Evolutionary conservation across 768 basidiomycete genomes (phyloP), one percentile per base, ranked within the genome.

Genomic region (Sarcomyxa edulis): DNA sequence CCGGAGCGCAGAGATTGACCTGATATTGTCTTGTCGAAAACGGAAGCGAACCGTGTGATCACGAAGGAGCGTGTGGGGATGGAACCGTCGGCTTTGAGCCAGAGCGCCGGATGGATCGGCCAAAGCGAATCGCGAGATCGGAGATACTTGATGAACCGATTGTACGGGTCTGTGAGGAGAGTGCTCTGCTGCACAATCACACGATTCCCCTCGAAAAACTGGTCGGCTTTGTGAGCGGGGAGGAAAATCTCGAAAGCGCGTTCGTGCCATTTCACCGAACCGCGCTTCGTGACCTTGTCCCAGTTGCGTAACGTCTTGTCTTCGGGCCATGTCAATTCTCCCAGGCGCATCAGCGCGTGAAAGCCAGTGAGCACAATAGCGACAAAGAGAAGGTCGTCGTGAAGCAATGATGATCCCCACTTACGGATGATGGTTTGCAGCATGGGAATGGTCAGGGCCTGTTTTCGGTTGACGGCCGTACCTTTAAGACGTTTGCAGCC

Each of bases 1-100:
- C 68, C 67, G 0, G 65, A 49, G 7, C 60, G 55, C 27, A 68
- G 25, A 0, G 65, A 68, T 24, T 71, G 70, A 1, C 68, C 68
- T 8, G 47, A 49, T 18, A 32, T 40, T 22, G 39, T 28, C 4
- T 36, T 12, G 11, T 40, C 23, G 27, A 66, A 60, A 22, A 52
- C 39, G 1, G 7, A 4, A 2, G 40, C 48, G 0, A 72, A 40
- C 2, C 58, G 51, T 0, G 8, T 7, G 0, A 58, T 47, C 45
- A 69, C 68, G 60, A 65, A 72, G 0, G 40, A 15, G 0, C 59
- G 47, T 0, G 55, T 62, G 0, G 68, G 70, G 0, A 62, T 35
- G 1, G 39, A 7, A 0, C 69, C 62, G 20, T 57, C 26, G 0
- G 14, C 10, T 7, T 46, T 46, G 4, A 71, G 30, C 60, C 59